Evolutionary conservation across 2,329 filamentous ascomycete species (phyloP).

Genomic region (Penicillium sp.): DNA sequence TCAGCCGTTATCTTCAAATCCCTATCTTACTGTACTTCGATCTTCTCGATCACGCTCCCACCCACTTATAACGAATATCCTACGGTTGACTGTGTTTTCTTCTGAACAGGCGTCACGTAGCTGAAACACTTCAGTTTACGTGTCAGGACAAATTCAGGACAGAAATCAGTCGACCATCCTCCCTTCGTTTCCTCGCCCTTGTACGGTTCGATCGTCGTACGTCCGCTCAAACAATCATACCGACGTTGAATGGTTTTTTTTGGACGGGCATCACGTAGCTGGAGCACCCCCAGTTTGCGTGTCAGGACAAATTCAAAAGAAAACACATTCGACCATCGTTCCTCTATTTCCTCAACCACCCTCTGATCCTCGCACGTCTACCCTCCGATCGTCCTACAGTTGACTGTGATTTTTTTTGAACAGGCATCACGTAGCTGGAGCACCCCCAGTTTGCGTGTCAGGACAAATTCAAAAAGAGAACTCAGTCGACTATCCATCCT

Average conservation of each 20-base stretch:
- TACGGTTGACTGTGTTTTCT: too few relatives aligned
- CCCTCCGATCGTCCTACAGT: background rate
- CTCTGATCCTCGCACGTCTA: too few relatives aligned
- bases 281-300: background rate
- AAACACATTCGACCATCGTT: too few relatives aligned
- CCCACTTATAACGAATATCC: too few relatives aligned
- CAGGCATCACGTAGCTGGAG: background rate
- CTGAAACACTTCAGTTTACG: background rate
- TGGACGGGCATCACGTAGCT: background rate
- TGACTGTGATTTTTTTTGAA: background rate
- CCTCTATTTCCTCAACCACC: too few relatives aligned
- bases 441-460: background rate
- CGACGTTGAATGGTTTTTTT: background rate
- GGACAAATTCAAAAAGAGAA: background rate
- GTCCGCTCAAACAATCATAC: background rate
- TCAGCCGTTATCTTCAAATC: too few relatives aligned
- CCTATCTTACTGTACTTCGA: too few relatives aligned
- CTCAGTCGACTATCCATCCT: too few relatives aligned
- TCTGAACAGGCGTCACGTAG: background rate
- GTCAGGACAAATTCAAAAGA: background rate
- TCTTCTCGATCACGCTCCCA: too few relatives aligned
- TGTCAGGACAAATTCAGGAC: background rate
- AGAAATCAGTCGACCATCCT: background rate
- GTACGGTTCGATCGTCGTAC: background rate
- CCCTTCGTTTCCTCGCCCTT: too few relatives aligned